Evolutionary conservation across 2,329 filamentous ascomycete genomes (phyloP), one percentile per base, ranked within the genome.

Genomic region (Claviceps maximensis): DNA sequence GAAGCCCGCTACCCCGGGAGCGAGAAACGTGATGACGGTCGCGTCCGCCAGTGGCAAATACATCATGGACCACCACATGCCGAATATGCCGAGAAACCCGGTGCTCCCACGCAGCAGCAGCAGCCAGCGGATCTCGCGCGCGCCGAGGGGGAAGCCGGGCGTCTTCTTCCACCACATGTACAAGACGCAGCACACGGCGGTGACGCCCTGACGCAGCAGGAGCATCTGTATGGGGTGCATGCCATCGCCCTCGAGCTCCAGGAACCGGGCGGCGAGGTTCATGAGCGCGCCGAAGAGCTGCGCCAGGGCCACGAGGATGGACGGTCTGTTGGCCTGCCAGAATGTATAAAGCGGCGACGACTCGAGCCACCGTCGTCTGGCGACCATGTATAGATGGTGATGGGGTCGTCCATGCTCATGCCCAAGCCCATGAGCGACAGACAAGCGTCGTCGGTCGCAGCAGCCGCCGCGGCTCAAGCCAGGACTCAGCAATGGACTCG

Each of bases 31-130:
- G 51, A 96, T 84, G 36, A 95, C 89, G 0, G 87, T 93, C 2
- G 89, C 89, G 65, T 95, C 89, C 17, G 88, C 86, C 2, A 95
- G 76, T 0, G 88, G 87, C 3, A 95, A 78, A 61, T 94, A 94
- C 63, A 87, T 78, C 54, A 76, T 76, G 12, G 71, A 75, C 57
- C 70, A 76, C 74, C 73, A 94, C 69, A 93, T 79, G 38, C 86
- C 86, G 64, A 84, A 90, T 4, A 94, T 84, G 12, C 87, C 88
- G 64, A 88, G 86, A 63, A 77, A 78, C n/a, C 89, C 89, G 31
- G 76, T 76, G 2, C 86, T 65, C 0, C 87, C 87, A 60, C 89
- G 75, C 10, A 79, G 67, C 1, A 87, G 65, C 4, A 96, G 73
- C 6, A 95, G 71, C 62, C 74, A 73, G 40, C 87, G 74, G 4